Evolutionary conservation across 441 rosid species (phyloP).

Genomic region (Erysimum cheiri): DNA sequence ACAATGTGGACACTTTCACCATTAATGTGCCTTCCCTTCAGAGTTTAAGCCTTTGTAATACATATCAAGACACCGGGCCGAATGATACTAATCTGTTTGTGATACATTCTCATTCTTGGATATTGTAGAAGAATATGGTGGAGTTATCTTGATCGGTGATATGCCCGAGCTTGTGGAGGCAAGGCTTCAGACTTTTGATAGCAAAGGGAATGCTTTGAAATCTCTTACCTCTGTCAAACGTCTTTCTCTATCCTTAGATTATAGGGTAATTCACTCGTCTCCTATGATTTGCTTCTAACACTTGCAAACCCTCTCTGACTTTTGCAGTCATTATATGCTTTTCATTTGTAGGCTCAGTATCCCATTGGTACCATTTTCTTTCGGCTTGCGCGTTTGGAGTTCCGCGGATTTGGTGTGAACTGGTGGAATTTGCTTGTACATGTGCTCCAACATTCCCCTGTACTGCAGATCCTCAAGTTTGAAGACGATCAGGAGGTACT

Average conservation of each 20-base stretch:
- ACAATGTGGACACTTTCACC: background rate
- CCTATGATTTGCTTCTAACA: no score
- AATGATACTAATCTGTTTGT: background rate
- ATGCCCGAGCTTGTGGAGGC: background rate
- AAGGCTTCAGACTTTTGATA: no score
- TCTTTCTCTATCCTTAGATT: background rate
- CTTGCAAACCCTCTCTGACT: no score
- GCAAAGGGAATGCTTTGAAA: no score
- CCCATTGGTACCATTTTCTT: slow-evolving; percentile 5
- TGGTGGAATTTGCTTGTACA: slow-evolving; percentile 2
- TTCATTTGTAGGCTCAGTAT: background rate
- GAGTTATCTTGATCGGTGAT: background rate
- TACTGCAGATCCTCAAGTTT: slow-evolving; percentile 24
- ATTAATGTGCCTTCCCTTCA: background rate
- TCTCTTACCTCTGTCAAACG: background rate
- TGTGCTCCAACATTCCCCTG: slow-evolving; percentile 21
- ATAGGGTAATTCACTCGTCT: background rate
- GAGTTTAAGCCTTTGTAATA: background rate
- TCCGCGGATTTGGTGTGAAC: background rate
- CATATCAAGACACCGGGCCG: no score
- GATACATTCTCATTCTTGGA: background rate
- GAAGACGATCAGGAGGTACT: background rate
- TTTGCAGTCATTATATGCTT: background rate
- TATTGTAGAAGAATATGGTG: background rate
- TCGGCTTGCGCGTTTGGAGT: slow-evolving; percentile 17